Base-by-base conservation (phyloP, 352 stramenopile genomes). In the Plasmopara halstedii region DNA sequence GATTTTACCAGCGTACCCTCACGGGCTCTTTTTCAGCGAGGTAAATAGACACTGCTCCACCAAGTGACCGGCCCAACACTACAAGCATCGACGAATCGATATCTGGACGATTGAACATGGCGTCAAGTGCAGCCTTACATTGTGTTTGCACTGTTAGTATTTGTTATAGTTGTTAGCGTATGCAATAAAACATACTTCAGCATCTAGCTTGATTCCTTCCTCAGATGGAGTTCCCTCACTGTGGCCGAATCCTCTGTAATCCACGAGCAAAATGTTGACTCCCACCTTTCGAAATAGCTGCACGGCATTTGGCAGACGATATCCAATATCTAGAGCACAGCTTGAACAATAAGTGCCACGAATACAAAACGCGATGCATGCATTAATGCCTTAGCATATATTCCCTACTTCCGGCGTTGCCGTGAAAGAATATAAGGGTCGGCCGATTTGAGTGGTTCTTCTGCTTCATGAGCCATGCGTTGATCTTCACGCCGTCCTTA, bases 361-460 rank as follows among this genome's bases (percentile, higher is more conserved):
- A 18, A 1, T 35, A 35, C n/a, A 18, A 35, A 7, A 35, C 11
- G 7, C 31, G 15, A n/a, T 18, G 31, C 15, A 3, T 18, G 15
- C 6, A 31, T 11, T 17, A n/a, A 35, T n/a, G 3, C 7, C 7
- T 18, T 18, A 18, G 31, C n/a, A 2, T 29, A 5, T 1, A 34
- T 69, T 67, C 47, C 56, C n/a, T 17, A 93, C 81, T 91, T 62
- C 88, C 89, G 15, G 93, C 90, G 59, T 98, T 98, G 51, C 88
- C 93, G 39, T 98, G 93, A 62, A 97, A 97, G 46, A 97, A 98
- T 23, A 98, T 74, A 41, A 98, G 64, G 8, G 93, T 98, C 21
- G 88, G 82, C 1, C 73, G 50, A 10, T 7, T 48, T 6, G 39
- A 46, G 43, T 67, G 58, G n/a, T 82, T 52, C 2, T 66, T 70